These are phyloP conservation scores for Schizochytrium sp. DNA, from an alignment of 108 stramenopile genomes.

Conservation along the genomic window DNA sequence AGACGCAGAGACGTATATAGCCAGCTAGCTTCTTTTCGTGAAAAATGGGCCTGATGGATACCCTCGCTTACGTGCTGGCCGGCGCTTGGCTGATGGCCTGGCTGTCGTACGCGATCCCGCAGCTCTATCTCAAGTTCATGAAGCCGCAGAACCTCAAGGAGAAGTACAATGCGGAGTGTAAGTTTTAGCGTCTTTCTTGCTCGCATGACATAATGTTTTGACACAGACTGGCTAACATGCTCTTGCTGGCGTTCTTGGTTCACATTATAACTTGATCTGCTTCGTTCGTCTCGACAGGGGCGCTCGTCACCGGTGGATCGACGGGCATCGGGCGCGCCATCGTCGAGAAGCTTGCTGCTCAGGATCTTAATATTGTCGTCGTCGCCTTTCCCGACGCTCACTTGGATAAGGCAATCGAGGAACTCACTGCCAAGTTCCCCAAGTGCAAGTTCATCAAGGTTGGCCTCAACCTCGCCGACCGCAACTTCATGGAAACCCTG, in stretches of 20 bases:
- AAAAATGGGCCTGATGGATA: not conserved
- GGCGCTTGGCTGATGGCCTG: not conserved
- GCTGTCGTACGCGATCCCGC: slow-evolving; percentile 61
- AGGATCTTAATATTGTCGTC: slow-evolving; percentile 94
- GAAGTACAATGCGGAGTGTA: slow-evolving; percentile 69
- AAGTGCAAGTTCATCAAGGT: slow-evolving; percentile 73
- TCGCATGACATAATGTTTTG: not conserved
- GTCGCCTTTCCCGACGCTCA: slow-evolving; percentile 82
- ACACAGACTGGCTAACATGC: not conserved
- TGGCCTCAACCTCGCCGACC: slow-evolving; percentile 72
- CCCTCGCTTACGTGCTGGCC: not conserved
- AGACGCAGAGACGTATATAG: not conserved
- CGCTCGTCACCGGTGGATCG: slow-evolving; percentile 89
- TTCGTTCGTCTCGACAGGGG: slow-evolving; percentile 50
- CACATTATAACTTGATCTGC: too few species aligned
- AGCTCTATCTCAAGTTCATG: slow-evolving; percentile 61
- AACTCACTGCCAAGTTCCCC: slow-evolving; percentile 64
- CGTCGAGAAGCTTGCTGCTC: slow-evolving; percentile 74
- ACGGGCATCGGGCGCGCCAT: slow-evolving; percentile 91
- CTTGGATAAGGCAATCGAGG: slow-evolving; percentile 69
- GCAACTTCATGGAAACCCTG: slow-evolving; percentile 34
- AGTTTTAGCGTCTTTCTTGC: not conserved
- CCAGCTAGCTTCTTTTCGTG: not conserved
- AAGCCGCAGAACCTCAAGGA: slow-evolving; percentile 74
- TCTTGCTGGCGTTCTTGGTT: not conserved